Conservation (phyloP, 1,139 yeast species). For the Suhomyces coccinellae region DNA sequence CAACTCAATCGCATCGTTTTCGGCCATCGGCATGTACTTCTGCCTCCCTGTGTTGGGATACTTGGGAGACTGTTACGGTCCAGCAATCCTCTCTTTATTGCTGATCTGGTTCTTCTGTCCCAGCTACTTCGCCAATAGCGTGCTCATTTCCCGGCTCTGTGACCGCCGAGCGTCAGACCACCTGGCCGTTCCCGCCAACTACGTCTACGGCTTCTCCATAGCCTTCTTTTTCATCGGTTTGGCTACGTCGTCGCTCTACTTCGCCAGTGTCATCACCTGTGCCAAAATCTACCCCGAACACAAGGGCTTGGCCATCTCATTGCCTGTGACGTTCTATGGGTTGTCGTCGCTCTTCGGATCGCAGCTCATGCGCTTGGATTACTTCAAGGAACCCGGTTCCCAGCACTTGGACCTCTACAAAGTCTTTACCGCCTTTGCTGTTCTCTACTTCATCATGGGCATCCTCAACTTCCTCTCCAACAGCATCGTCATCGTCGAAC, state of each 20-base stretch:
- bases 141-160: slow-evolving; percentile 5
- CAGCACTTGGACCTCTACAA: slow-evolving; percentile 46
- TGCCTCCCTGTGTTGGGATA: slow-evolving; percentile 84
- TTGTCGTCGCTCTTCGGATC: slow-evolving; percentile 68
- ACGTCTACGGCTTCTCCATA: slow-evolving; percentile 27
- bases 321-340: slow-evolving; percentile 88
- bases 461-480: slow-evolving; percentile 61
- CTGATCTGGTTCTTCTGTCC: slow-evolving; percentile 70
- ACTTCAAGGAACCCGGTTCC: slow-evolving; percentile 31
- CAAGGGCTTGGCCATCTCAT: slow-evolving; percentile 79
- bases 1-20: slow-evolving; percentile 73
- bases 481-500: slow-evolving; percentile 63
- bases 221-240: slow-evolving; percentile 63
- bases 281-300: slow-evolving; percentile 76
- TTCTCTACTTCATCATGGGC: slow-evolving; percentile 57
- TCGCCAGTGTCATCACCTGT: slow-evolving; percentile 76
- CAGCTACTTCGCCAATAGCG: slow-evolving; percentile 55
- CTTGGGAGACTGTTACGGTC: slow-evolving; percentile 82
- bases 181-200: slow-evolving; percentile 9
- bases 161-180: not conserved
- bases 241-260: slow-evolving; percentile 80
- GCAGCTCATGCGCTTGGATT: slow-evolving; percentile 47
- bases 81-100: slow-evolving; percentile 66
- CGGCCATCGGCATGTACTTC: slow-evolving; percentile 81
- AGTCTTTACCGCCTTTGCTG: slow-evolving; percentile 60